A percentile compares a stretch with the other conserved stretches of the same genome.
phyloP scores from a whole-genome alignment of 257 asterid genomes.

The Solanum megistacrolobum region DNA sequence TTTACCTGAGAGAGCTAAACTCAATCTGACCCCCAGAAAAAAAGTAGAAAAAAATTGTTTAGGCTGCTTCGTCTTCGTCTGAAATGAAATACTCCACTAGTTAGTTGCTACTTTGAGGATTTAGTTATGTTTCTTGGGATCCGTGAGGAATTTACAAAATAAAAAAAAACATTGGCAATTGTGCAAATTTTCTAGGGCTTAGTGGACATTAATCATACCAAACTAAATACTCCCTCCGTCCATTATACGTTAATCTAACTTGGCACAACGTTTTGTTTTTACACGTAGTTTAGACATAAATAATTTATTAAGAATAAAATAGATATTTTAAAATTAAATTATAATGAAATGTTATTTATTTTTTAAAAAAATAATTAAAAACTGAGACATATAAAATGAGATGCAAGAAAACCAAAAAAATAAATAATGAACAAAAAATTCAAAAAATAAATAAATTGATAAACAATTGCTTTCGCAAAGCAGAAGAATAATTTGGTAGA shows the following conservation, averaged over 20 bases:
- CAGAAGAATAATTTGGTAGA: background rate
- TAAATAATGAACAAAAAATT: background rate
- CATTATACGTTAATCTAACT: rapidly evolving
- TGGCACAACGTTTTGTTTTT: too few relatives aligned
- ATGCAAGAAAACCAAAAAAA: too few relatives aligned
- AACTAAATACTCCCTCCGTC: background rate
- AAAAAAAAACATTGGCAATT: background rate
- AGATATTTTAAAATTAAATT: too few relatives aligned
- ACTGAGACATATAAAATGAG: too few relatives aligned
- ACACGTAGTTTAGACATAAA: too few relatives aligned
- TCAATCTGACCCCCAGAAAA: background rate
- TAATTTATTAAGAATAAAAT: too few relatives aligned
- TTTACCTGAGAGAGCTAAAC: background rate
- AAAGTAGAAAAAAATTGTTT: background rate
- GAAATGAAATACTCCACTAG: background rate
- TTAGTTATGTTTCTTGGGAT: background rate
- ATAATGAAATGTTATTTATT: too few relatives aligned
- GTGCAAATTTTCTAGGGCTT: conserved; percentile 2
- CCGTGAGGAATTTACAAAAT: background rate
- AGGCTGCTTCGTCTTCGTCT: background rate
- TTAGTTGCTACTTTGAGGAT: background rate
- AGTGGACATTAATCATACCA: background rate
- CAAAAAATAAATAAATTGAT: background rate
- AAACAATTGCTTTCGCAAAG: background rate
- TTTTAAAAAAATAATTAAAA: too few relatives aligned